Base-by-base conservation (phyloP, 2,329 filamentous ascomycete species). In the Cytospora chrysosperma region DNA sequence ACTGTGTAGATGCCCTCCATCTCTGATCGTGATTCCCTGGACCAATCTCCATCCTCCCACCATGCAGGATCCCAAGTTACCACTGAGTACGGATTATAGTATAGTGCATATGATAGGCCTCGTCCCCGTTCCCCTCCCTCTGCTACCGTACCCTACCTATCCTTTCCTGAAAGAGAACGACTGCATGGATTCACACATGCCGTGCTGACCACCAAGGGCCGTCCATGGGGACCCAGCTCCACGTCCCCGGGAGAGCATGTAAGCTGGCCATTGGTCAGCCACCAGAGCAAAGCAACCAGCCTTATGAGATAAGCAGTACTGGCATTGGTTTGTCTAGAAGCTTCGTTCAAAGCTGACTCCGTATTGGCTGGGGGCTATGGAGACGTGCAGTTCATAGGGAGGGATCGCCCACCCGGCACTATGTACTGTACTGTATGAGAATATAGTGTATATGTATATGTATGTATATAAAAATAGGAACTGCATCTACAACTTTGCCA, bases 171-270 rank as follows among this genome's bases (percentile, higher is more conserved):
- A 34, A 13, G 19, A 37, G 24, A 34, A 17, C 24, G 15, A 19
- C 27, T 17, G 51, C n/a, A 61, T 24, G 28, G 24, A 17, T 32
- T n/a, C 28, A 49, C 51, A 61, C 26, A 61, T 55, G 49, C 13
- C 37, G 51, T 55, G 59, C 59, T 61, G 59, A 61, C 59, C 59
- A 61, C 59, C 52, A 17, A 19, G 15, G 27, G 27, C 28, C 30
- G 15, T 10, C 21, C 1, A 26, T 47, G 30, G 40, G 40, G 59
- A 49, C 59, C 59, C 59, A 55, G 27, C 37, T 43, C 59, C 59
- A 61, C 28, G 59, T 61, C 21, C 52, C 51, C 59, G 59, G 59
- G 40, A 61, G 51, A 55, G 28, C 1, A 15, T 37, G 4, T 12
- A 5, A 21, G 27, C 17, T 28, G 59, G 28, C 26, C 28, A 61